phyloP scores from a whole-genome alignment of 305 asterid genomes.

The Fraxinus paxiana region DNA sequence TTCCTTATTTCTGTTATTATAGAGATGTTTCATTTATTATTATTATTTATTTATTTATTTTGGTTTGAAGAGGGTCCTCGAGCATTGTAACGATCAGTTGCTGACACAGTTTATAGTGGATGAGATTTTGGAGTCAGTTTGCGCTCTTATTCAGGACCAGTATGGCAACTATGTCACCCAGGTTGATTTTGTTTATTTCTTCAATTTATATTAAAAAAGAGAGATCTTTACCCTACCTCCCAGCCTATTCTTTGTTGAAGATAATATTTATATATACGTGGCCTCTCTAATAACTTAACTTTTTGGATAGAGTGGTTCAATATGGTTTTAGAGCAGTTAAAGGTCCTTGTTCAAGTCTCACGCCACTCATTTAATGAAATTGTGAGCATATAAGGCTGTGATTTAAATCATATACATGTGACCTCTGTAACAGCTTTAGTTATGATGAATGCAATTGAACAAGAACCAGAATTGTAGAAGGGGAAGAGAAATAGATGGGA shows the following conservation, averaged over 20 bases:
- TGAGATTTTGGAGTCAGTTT: slow-evolving; percentile 75
- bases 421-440: not conserved
- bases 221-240: not conserved
- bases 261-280: not conserved
- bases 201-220: not conserved
- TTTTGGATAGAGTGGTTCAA: not conserved
- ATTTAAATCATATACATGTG: not conserved
- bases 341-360: not conserved
- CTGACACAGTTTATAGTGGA: slow-evolving; percentile 70
- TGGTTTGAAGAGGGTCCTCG: slow-evolving; percentile 67
- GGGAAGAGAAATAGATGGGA: not conserved
- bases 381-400: not conserved
- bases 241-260: not conserved
- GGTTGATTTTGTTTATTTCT: slow-evolving; percentile 28
- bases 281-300: not conserved
- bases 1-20: not conserved
- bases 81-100: slow-evolving; percentile 54
- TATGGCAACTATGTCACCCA: slow-evolving; percentile 58
- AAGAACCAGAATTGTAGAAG: not conserved
- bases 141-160: slow-evolving; percentile 51
- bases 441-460: not conserved
- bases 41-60: not conserved
- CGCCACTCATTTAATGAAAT: not conserved
- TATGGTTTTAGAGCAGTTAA: not conserved
- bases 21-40: not conserved